These are phyloP conservation scores for Debaryomyces hansenii DNA, from an alignment of 805 yeast species.

Conservation along the genomic window DNA sequence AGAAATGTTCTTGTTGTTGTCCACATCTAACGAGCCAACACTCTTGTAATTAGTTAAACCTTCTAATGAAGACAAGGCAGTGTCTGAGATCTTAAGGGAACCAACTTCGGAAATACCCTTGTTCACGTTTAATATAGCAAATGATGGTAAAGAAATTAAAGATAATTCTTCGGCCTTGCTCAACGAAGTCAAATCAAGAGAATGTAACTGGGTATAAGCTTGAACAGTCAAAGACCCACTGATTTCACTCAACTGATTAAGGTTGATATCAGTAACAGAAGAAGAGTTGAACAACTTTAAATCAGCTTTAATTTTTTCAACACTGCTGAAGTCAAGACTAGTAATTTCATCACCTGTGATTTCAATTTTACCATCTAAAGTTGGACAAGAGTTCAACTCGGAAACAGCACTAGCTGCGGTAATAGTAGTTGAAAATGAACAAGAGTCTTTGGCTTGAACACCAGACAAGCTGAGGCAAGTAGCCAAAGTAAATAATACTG, in stretches of 20 bases:
- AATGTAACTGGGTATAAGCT: conserved; percentile 40
- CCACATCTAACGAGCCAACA: conserved; percentile 36
- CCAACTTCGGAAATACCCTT: conserved; percentile 34
- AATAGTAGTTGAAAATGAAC: conserved; percentile 41
- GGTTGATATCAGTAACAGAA: conserved; percentile 31
- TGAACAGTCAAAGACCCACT: conserved; percentile 35
- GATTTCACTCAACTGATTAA: conserved; percentile 29
- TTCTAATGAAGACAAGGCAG: conserved; percentile 38
- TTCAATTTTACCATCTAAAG: conserved; percentile 40
- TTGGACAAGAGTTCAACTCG: conserved; percentile 38
- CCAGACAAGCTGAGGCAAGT: background rate
- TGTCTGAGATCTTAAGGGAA: conserved; percentile 38
- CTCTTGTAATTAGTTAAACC: conserved; percentile 31
- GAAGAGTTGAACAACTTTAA: conserved; percentile 40
- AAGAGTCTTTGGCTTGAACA: conserved; percentile 14
- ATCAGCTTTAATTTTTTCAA: conserved; percentile 29
- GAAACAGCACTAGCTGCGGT: conserved; percentile 37
- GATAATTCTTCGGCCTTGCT: conserved; percentile 27
- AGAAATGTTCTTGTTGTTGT: conserved; percentile 45
- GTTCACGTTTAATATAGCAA: conserved; percentile 37
- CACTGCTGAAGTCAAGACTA: conserved; percentile 27
- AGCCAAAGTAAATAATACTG: conserved; percentile 2
- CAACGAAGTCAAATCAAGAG: conserved; percentile 35
- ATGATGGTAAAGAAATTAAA: conserved; percentile 42
- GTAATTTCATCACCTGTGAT: conserved; percentile 34